Percentiles rank a stretch among this genome's conserved stretches.
phyloP scores from a whole-genome alignment of 2,329 filamentous ascomycete genomes.

The Monilinia fructicola region DNA sequence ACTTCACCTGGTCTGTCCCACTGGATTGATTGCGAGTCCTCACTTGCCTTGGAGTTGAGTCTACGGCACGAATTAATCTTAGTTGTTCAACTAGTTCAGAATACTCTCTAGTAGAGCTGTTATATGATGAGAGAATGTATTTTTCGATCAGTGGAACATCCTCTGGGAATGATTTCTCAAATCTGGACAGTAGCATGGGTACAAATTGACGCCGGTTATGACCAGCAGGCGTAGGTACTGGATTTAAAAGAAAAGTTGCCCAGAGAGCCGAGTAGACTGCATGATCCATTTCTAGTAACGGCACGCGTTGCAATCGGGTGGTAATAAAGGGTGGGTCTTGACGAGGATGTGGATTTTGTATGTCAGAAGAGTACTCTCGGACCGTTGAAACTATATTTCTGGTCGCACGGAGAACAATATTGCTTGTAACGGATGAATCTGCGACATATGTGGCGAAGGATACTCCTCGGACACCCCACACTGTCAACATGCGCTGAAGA shows the following conservation, averaged over 20 bases:
- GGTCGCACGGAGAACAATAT: slow-evolving; percentile 72
- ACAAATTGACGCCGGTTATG: slow-evolving; percentile 40
- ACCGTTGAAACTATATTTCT: slow-evolving; percentile 79
- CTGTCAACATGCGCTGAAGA: slow-evolving; percentile 60
- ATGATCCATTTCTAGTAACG: slow-evolving; percentile 42
- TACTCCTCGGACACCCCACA: slow-evolving; percentile 45
- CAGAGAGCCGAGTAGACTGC: slow-evolving; percentile 44
- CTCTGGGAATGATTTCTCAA: slow-evolving; percentile 43
- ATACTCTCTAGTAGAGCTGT: slow-evolving; percentile 38
- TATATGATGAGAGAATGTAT: slow-evolving; percentile 41
- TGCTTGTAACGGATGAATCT: slow-evolving; percentile 57
- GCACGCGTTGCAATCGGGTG: slow-evolving; percentile 39
- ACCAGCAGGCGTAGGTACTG: slow-evolving; percentile 30
- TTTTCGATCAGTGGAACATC: slow-evolving; percentile 43
- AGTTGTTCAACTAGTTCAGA: slow-evolving; percentile 51
- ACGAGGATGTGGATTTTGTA: slow-evolving; percentile 30
- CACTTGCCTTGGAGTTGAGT: slow-evolving; percentile 54
- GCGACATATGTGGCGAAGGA: slow-evolving; percentile 55
- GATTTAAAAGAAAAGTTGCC: slow-evolving; percentile 42
- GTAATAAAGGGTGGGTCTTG: slow-evolving; percentile 27
- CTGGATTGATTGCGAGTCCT: slow-evolving; percentile 36
- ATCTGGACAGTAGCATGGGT: slow-evolving; percentile 41
- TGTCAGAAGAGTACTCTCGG: slow-evolving; percentile 45
- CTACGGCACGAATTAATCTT: slow-evolving; percentile 54
- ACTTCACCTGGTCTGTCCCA: slow-evolving; percentile 52